A percentile compares a stretch with the other conserved stretches of the same genome.
These are phyloP conservation scores for Candida easanensis DNA, from an alignment of 805 yeast species.

Conservation along the genomic window DNA sequence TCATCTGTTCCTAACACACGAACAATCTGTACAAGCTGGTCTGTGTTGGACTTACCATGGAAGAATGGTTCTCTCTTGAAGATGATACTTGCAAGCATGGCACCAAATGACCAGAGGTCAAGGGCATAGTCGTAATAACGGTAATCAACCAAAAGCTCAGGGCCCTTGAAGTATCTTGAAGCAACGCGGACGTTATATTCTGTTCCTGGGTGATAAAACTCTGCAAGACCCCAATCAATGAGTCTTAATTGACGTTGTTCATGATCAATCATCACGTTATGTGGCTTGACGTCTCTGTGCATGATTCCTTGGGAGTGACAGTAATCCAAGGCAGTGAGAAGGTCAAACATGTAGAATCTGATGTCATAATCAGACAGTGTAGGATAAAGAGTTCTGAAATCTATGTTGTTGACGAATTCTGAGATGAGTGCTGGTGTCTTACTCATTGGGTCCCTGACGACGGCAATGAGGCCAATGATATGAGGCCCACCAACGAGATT, in stretches of 20 bases:
- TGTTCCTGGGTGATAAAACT: slow-evolving; percentile 85
- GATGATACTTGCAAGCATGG: slow-evolving; percentile 85
- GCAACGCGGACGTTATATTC: slow-evolving; percentile 93
- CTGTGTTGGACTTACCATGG: slow-evolving; percentile 88
- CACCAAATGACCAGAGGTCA: slow-evolving; percentile 90
- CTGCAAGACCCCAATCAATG: slow-evolving; percentile 95
- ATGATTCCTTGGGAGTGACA: slow-evolving; percentile 93
- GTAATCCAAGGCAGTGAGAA: slow-evolving; percentile 79
- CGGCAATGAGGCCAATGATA: slow-evolving; percentile 69
- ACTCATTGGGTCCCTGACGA: slow-evolving; percentile 82
- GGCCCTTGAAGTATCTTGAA: slow-evolving; percentile 88
- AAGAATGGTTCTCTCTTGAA: slow-evolving; percentile 90
- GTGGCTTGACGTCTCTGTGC: slow-evolving; percentile 94
- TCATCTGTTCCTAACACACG: slow-evolving; percentile 84
- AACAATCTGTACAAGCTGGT: slow-evolving; percentile 87
- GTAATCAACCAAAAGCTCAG: slow-evolving; percentile 80
- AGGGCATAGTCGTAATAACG: slow-evolving; percentile 85
- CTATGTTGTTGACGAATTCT: slow-evolving; percentile 81
- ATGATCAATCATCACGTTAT: slow-evolving; percentile 91
- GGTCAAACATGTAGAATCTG: slow-evolving; percentile 78
- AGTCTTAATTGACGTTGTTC: slow-evolving; percentile 56
- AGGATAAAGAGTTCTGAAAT: slow-evolving; percentile 84
- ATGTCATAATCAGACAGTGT: slow-evolving; percentile 72
- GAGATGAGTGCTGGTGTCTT: slow-evolving; percentile 88
- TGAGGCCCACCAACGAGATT: slow-evolving; percentile 84